These are phyloP conservation scores for Fusarium tjaetaba DNA, from an alignment of 2,329 filamentous ascomycete genomes.

Conservation along the genomic window DNA sequence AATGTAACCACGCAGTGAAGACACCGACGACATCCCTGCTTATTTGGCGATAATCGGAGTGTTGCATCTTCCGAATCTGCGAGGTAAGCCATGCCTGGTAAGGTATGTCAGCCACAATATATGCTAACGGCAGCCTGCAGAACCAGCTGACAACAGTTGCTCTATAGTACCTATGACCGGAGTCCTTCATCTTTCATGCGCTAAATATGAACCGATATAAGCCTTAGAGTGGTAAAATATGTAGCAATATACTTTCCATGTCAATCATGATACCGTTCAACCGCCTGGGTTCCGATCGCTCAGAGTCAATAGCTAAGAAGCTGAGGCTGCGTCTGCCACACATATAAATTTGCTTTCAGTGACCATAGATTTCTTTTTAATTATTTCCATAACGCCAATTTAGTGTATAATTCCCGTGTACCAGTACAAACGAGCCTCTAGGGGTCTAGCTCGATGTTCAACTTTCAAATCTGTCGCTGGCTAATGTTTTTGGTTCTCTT, in stretches of 20 bases:
- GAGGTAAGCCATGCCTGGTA: background rate
- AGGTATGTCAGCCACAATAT: background rate
- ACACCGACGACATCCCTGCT: slow-evolving; percentile 21
- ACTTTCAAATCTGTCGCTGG: slow-evolving; percentile 14
- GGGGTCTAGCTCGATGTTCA: background rate
- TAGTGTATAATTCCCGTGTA: background rate
- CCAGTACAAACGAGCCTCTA: background rate
- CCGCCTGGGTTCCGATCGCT: background rate
- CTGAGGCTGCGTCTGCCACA: background rate
- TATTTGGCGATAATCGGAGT: background rate
- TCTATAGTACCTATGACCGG: background rate
- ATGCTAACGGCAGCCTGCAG: background rate
- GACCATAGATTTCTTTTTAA: background rate
- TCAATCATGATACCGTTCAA: slow-evolving; percentile 3
- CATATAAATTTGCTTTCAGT: background rate
- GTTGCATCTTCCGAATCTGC: background rate
- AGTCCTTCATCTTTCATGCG: background rate
- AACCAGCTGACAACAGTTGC: background rate
- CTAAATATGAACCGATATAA: background rate
- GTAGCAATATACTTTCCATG: background rate
- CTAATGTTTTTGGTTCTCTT: background rate
- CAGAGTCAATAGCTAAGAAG: background rate
- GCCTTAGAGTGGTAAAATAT: background rate
- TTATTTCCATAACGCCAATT: background rate
- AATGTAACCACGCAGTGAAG: slow-evolving; percentile 10